phyloP scores from a whole-genome alignment of 495 filamentous ascomycete species.

The Mytilinidion resinicola region DNA sequence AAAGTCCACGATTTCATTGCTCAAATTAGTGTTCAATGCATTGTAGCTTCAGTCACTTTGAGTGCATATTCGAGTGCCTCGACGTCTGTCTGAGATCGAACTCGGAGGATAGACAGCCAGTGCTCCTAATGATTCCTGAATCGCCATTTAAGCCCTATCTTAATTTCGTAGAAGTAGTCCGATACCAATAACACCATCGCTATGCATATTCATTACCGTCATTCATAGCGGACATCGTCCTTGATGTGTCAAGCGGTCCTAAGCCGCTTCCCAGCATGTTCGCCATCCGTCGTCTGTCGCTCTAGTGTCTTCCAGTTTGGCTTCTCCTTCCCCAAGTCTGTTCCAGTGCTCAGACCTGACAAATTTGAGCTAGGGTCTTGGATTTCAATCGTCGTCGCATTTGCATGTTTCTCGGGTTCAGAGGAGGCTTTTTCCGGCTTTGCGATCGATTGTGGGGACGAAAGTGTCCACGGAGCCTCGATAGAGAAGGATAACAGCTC shows the following conservation, averaged over 20 bases:
- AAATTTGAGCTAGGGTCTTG: not conserved
- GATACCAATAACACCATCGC: not conserved
- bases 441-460: slow-evolving; percentile 11
- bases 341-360: not conserved
- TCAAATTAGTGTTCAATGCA: too few species aligned
- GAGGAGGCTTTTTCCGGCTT: not conserved
- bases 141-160: too few species aligned
- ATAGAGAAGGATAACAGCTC: slow-evolving; percentile 32
- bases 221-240: not conserved
- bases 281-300: slow-evolving; percentile 7
- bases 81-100: too few species aligned
- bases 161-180: too few species aligned
- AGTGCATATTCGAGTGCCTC: too few species aligned
- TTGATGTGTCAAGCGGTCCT: not conserved
- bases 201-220: not conserved
- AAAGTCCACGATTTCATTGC: too few species aligned
- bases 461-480: slow-evolving; percentile 25
- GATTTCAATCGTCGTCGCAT: not conserved
- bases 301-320: slow-evolving; percentile 18
- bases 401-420: not conserved
- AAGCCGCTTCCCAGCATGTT: slow-evolving; percentile 25
- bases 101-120: too few species aligned
- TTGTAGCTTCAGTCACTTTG: too few species aligned
- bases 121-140: too few species aligned
- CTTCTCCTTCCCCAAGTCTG: slow-evolving; percentile 8